These are phyloP conservation scores for Lactarius sp. DNA, from an alignment of 768 basidiomycete genomes.

Conservation along the genomic window DNA sequence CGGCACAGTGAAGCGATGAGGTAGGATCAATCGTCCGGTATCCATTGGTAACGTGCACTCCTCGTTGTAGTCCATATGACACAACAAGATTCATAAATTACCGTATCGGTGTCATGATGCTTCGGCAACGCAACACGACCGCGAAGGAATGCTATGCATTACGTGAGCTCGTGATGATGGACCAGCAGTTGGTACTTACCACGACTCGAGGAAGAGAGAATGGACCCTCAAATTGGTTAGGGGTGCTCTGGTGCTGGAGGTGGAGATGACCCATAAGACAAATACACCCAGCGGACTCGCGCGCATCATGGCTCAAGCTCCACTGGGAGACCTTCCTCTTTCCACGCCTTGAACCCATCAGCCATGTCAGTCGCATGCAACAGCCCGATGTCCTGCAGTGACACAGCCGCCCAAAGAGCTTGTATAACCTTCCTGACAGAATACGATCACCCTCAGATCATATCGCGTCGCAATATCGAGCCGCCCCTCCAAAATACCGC, in stretches of 20 bases:
- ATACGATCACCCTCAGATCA: constrained; percentile 67
- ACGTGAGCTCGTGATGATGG: neutral
- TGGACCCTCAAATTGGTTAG: neutral
- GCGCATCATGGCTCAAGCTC: constrained; percentile 19
- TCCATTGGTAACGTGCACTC: neutral
- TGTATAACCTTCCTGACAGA: constrained; percentile 70
- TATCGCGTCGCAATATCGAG: constrained; percentile 68
- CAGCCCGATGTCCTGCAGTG: constrained; percentile 65
- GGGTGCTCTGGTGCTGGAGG: neutral
- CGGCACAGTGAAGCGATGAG: too few relatives aligned
- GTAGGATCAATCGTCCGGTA: too few relatives aligned
- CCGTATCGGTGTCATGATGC: neutral
- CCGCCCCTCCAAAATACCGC: constrained; percentile 43
- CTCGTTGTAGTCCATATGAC: neutral
- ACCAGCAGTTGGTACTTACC: neutral
- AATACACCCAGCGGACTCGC: neutral
- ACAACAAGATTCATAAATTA: constrained; percentile 1
- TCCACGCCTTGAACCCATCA: constrained; percentile 73
- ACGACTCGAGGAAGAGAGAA: constrained; percentile 1
- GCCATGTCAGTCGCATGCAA: constrained; percentile 73
- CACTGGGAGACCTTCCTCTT: constrained; percentile 56
- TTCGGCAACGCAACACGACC: neutral
- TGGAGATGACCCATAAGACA: neutral
- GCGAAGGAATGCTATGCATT: neutral
- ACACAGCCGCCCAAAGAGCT: constrained; percentile 70